A percentile compares a stretch with the other conserved stretches of the same genome.
Evolutionary conservation across 2,329 filamentous ascomycete species (phyloP).

Genomic region (Ophiognomonia clavigignenti-juglandacearum): DNA sequence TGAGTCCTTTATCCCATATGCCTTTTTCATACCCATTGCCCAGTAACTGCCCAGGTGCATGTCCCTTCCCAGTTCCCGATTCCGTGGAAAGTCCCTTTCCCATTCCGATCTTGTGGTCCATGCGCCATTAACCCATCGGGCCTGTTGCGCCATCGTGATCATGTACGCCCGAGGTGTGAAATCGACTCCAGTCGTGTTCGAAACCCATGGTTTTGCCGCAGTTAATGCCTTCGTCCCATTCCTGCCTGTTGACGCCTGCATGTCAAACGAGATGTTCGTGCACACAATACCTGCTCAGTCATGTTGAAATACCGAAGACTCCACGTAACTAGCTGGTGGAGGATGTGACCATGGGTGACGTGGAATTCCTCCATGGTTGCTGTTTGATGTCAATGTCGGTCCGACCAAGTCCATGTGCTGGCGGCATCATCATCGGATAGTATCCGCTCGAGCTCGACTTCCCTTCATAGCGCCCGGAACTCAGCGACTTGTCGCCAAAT

Average conservation of each 20-base stretch:
- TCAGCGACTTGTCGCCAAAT: slow-evolving; percentile 29
- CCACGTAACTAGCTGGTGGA: slow-evolving; percentile 20
- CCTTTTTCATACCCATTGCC: slow-evolving; percentile 4
- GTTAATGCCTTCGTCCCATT: neutral
- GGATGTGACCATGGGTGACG: slow-evolving; percentile 17
- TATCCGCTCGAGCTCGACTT: slow-evolving; percentile 48
- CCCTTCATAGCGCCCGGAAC: slow-evolving; percentile 48
- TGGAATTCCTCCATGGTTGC: slow-evolving; percentile 18
- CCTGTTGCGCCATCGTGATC: slow-evolving; percentile 3
- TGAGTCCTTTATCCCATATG: slow-evolving; percentile 10
- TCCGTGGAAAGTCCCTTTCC: slow-evolving; percentile 1
- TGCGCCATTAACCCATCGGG: slow-evolving; percentile 15
- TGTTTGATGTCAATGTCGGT: slow-evolving; percentile 18
- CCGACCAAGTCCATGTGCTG: slow-evolving; percentile 36
- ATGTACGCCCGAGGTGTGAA: neutral
- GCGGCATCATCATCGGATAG: slow-evolving; percentile 46
- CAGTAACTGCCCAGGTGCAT: neutral
- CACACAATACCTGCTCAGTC: neutral
- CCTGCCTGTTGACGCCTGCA: too few relatives aligned
- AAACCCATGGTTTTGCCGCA: neutral
- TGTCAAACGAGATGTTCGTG: too few relatives aligned
- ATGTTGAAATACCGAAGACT: slow-evolving; percentile 22
- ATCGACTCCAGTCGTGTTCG: neutral
- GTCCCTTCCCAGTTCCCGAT: neutral
- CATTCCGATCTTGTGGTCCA: slow-evolving; percentile 7